These are phyloP conservation scores for Colletotrichum orbiculare DNA, from an alignment of 2,329 filamentous ascomycete species.

Conservation along the genomic window DNA sequence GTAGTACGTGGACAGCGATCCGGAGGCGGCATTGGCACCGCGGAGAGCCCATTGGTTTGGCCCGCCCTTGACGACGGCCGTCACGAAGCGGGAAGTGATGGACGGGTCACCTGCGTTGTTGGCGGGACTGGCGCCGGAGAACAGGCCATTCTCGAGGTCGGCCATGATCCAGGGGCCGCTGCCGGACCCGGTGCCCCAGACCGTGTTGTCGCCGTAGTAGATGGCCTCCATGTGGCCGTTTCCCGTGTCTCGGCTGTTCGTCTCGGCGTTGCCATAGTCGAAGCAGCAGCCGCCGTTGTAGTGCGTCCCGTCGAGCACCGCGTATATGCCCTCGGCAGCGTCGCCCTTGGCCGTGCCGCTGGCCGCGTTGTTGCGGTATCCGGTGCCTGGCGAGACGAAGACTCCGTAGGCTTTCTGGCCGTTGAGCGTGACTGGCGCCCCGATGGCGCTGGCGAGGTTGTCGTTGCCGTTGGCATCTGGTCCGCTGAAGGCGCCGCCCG, in stretches of 20 bases:
- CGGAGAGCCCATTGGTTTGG: slow-evolving; percentile 69
- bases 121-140: slow-evolving; percentile 61
- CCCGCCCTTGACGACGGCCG: slow-evolving; percentile 66
- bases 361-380: slow-evolving; percentile 69
- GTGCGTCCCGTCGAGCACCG: slow-evolving; percentile 68
- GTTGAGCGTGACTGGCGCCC: slow-evolving; percentile 70
- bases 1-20: slow-evolving; percentile 68
- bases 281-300: slow-evolving; percentile 68
- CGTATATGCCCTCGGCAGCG: slow-evolving; percentile 68
- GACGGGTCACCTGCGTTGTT: slow-evolving; percentile 65
- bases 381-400: slow-evolving; percentile 69
- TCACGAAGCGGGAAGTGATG: slow-evolving; percentile 66
- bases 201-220: slow-evolving; percentile 67
- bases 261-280: slow-evolving; percentile 69
- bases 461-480: slow-evolving; percentile 68
- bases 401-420: slow-evolving; percentile 73
- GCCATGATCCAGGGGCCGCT: slow-evolving; percentile 76
- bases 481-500: slow-evolving; percentile 66
- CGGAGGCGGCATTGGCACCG: slow-evolving; percentile 66
- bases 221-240: slow-evolving; percentile 77
- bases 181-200: slow-evolving; percentile 68
- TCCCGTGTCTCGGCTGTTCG: slow-evolving; percentile 63
- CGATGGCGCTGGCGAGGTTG: slow-evolving; percentile 67
- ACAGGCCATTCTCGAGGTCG: slow-evolving; percentile 75
- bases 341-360: slow-evolving; percentile 66